Base-by-base conservation (phyloP, 768 basidiomycete genomes). In the Calocera viscosa region DNA sequence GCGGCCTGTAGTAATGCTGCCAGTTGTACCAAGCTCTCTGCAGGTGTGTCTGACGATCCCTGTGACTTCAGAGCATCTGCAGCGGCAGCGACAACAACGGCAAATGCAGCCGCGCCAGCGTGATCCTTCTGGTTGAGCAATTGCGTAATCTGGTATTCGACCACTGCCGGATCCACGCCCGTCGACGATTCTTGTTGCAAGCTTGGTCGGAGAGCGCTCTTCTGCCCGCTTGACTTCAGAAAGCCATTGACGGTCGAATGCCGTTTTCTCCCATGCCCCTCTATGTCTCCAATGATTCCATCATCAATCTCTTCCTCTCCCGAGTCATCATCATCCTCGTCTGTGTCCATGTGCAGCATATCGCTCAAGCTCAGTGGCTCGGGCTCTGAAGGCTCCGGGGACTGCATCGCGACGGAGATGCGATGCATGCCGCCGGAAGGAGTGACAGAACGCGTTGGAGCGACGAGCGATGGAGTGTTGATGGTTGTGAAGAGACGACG, bases 1-100 rank as follows among this genome's bases (percentile, higher is more conserved):
- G 86, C 90, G 65, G 88, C 89, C 69, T 90, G 88, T 33, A 91
- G 78, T 70, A 90, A 86, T 63, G 88, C 89, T n/a, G 86, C 88
- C 63, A 91, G 82, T 2, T 84, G 82, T 69, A 80, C 83, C 43
- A 89, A 74, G 71, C 82, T 83, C 19, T 66, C 66, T n/a, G 68
- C 74, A 33, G 60, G 64, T 53, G 64, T 66, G 24, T 67, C 65
- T n/a, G 73, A 74, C 47, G 67, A 65, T 19, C 72, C 72, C 74
- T 70, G 82, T 75, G 76, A 74, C 69, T 86, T 86, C 28, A 84
- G 79, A 71, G 89, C 88, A 72, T 87, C 84, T 0, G 84, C 86
- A 49, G 86, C 87, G 43, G 87, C 86, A 68, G 74, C 84, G 2
- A 87, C 76, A 22, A 86, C 73, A 30, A 86, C 84, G 1, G 85